Conservation (phyloP, 2,329 filamentous ascomycete species). For the Aspergillus neotritici region DNA sequence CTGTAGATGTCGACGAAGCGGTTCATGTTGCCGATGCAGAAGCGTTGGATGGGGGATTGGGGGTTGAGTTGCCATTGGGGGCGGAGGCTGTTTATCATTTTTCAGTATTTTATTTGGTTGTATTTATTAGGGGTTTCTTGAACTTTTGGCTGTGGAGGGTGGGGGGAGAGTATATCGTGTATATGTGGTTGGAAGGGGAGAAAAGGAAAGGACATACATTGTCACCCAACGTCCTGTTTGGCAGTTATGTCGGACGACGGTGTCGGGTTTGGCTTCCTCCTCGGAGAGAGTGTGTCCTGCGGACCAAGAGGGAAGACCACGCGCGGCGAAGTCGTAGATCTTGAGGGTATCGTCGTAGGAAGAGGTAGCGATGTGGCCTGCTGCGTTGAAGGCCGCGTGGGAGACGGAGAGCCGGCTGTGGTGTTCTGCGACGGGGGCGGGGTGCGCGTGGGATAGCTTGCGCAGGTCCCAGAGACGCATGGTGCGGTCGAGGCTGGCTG, state of each 20-base stretch:
- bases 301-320: constrained; percentile 55
- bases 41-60: constrained; percentile 72
- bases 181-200: constrained; percentile 19
- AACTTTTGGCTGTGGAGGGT: neutral
- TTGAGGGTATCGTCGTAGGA: constrained; percentile 96
- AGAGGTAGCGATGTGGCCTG: constrained; percentile 80
- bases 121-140: neutral
- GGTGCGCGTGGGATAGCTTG: constrained; percentile 60
- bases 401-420: constrained; percentile 78
- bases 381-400: constrained; percentile 82
- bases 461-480: constrained; percentile 90
- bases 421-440: constrained; percentile 73
- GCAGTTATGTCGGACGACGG: constrained; percentile 78
- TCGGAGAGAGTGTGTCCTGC: constrained; percentile 54
- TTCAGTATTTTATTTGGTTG: constrained; percentile 1
- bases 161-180: neutral
- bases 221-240: constrained; percentile 95
- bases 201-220: constrained; percentile 51
- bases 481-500: constrained; percentile 81
- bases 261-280: constrained; percentile 61
- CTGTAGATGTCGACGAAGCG: constrained; percentile 90
- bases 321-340: constrained; percentile 68
- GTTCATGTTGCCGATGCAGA: constrained; percentile 96
- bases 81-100: constrained; percentile 50
- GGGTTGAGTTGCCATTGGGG: constrained; percentile 86